A percentile compares a stretch with the other conserved stretches of the same genome.
Evolutionary conservation across 345 rosid species (phyloP).

Genomic region (Eucalyptus pauciflora): DNA sequence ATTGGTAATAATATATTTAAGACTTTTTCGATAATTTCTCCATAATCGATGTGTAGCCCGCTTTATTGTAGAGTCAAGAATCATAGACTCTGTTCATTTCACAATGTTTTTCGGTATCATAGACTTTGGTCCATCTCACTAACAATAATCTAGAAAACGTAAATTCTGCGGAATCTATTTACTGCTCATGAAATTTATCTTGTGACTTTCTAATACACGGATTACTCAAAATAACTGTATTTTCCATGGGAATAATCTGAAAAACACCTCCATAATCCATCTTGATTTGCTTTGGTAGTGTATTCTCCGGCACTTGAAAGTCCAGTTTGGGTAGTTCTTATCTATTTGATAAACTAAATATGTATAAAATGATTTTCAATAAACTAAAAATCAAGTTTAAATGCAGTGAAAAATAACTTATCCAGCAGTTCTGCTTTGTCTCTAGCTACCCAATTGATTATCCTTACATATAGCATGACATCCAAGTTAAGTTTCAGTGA

Average conservation of each 20-base stretch:
- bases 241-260: not conserved
- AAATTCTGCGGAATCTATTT: not conserved
- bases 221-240: not conserved
- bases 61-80: not conserved
- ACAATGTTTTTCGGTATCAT: no score
- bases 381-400: not conserved
- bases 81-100: not conserved
- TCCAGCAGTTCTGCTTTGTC: not conserved
- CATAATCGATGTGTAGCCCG: not conserved
- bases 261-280: not conserved
- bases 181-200: not conserved
- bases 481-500: not conserved
- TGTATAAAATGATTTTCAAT: not conserved
- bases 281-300: not conserved
- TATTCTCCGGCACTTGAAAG: not conserved
- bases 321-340: not conserved
- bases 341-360: not conserved
- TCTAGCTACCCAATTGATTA: not conserved
- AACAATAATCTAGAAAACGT: not conserved
- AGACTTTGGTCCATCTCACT: not conserved
- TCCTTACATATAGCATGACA: not conserved
- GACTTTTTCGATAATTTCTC: no score
- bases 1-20: fast-evolving
- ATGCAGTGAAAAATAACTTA: not conserved
- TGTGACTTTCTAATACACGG: not conserved